These are phyloP conservation scores for Rutstroemia sp. DNA, from an alignment of 2,329 filamentous ascomycete genomes.

Conservation along the genomic window DNA sequence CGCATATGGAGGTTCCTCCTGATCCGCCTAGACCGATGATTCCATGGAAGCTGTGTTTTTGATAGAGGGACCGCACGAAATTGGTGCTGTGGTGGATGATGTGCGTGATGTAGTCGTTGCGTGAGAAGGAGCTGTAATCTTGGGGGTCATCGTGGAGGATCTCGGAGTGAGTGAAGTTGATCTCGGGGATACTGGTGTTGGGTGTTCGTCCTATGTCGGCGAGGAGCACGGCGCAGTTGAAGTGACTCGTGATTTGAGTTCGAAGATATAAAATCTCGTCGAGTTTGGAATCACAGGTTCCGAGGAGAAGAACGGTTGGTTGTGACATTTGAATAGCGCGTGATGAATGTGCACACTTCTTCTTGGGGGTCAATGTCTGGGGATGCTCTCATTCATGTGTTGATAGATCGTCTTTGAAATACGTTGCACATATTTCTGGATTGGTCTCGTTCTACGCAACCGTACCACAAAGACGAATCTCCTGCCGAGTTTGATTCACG, in stretches of 20 bases:
- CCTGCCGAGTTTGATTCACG: no score
- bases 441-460: no score
- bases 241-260: slow-evolving; percentile 32
- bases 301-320: slow-evolving; percentile 44
- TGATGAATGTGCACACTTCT: no score
- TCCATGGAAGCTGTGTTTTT: slow-evolving; percentile 39
- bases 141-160: slow-evolving; percentile 33
- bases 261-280: slow-evolving; percentile 48
- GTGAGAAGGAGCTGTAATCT: slow-evolving; percentile 34
- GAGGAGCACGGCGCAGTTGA: slow-evolving; percentile 33
- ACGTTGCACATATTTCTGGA: no score
- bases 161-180: slow-evolving; percentile 38
- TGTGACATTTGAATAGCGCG: slow-evolving; percentile 22
- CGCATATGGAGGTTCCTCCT: slow-evolving; percentile 52
- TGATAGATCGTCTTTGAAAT: no score
- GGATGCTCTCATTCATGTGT: no score
- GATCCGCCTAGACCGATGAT: slow-evolving; percentile 56
- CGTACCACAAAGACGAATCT: no score
- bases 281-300: slow-evolving; percentile 59
- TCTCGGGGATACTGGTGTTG: slow-evolving; percentile 34
- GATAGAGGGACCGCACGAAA: slow-evolving; percentile 35
- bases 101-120: slow-evolving; percentile 48
- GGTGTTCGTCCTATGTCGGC: slow-evolving; percentile 48
- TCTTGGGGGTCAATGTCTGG: no score
- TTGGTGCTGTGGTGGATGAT: slow-evolving; percentile 43